phyloP scores from a whole-genome alignment of 176 grass and related monocot species.

The Pharus latifolius region DNA sequence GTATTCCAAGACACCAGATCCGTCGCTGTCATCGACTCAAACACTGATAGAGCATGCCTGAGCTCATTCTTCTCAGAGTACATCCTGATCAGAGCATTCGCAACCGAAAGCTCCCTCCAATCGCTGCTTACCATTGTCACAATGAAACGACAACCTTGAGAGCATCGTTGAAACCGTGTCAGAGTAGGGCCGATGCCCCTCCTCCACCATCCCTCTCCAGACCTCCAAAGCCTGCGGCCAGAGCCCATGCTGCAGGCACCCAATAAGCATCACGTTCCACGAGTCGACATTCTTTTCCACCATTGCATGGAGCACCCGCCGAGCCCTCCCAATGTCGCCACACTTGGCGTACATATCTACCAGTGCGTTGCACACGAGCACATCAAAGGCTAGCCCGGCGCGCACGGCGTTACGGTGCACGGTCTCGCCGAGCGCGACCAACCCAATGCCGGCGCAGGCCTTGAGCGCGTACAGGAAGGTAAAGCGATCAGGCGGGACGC shows the following conservation, averaged over 20 bases:
- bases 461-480: conserved; percentile 40
- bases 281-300: conserved; percentile 20
- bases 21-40: conserved; percentile 33
- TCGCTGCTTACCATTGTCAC: conserved; percentile 3
- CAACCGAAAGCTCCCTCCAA: conserved; percentile 11
- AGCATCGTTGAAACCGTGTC: conserved; percentile 26
- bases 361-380: conserved; percentile 36
- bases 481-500: conserved; percentile 32
- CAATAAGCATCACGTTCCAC: conserved; percentile 48
- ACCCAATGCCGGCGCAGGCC: conserved; percentile 38
- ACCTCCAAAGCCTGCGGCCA: conserved; percentile 9
- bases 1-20: conserved; percentile 50
- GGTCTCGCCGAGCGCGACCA: conserved; percentile 16
- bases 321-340: conserved; percentile 37
- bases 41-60: conserved; percentile 6
- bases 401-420: conserved; percentile 46
- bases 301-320: conserved; percentile 35
- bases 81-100: conserved; percentile 38
- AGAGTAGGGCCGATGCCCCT: conserved; percentile 7
- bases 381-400: conserved; percentile 30
- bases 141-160: background rate
- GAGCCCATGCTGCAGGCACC: conserved; percentile 29
- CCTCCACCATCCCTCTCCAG: conserved; percentile 31
- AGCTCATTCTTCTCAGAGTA: conserved; percentile 33
- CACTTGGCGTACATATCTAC: conserved; percentile 48